Evolutionary conservation across 768 basidiomycete species (phyloP), one percentile per base, ranked within the genome.

Genomic region (Solioccasus polychromus): DNA sequence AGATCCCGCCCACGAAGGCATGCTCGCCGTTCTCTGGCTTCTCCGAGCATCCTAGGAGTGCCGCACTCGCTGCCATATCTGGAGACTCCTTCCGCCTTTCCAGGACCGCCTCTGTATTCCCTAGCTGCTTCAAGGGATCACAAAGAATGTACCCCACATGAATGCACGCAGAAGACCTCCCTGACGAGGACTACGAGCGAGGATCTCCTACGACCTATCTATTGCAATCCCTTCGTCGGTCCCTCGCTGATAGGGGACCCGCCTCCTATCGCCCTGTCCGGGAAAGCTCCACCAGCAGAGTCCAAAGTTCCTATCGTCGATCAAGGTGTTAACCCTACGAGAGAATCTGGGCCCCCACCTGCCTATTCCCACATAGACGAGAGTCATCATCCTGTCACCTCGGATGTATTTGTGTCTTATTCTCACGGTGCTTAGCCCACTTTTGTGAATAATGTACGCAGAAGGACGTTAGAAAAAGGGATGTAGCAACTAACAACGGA

Each of bases 351-450:
- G n/a, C 43, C 47, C 15, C 57, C 34, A 5, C 60, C 62, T 5
- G 46, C 54, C 31, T 63, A 66, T 44, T 56, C 55, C 7, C 54
- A 51, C 25, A 60, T 64, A 30, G 64, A 68, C 28, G 35, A 54
- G 14, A 44, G 34, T 20, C 52, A 37, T 22, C 49, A 36, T 20
- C 48, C 41, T 11, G 24, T 29, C 2, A 45, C 48, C 23, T 50
- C 55, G 15, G 53, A 54, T 14, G 40, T 39, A 0, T 39, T 63
- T 32, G 52, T 55, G 18, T 58, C 47, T 15, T 63, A 62, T 22
- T 63, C 62, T 57, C 4, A 50, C 54, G 2, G 15, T 45, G 9
- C 44, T 56, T 5, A 36, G 23, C 15, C 22, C 46, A 24, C 19
- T n/a, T n/a, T n/a, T n/a, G n/a, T n/a, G n/a, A n/a, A n/a, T n/a